Evolutionary conservation across 192 early-diverging fungal species (phyloP), one percentile per base, ranked within the genome.

Genomic region (Coemansia aciculifera): DNA sequence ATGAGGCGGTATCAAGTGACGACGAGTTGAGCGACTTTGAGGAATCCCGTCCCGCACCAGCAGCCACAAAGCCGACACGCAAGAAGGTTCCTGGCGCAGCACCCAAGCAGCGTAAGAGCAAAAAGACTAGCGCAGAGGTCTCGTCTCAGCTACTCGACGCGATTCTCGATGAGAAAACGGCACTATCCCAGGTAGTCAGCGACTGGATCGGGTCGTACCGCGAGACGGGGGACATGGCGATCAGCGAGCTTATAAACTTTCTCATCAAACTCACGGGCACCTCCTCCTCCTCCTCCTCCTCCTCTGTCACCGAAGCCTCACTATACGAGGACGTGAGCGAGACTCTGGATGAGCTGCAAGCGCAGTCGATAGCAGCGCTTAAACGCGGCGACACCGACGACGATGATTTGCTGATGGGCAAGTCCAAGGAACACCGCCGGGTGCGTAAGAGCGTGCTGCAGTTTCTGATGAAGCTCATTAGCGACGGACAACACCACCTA

Each of bases 351-450:
- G 83, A 67, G 48, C 75, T 94, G 21, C 87, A 93, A 63, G 38
- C 19, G 19, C 72, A 74, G 63, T 67, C 60, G 21, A 57, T 74
- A 12, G 59, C 73, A 0, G 71, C 74, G 15, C 69, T 84, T 23
- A 77, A 71, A 57, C 56, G 57, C 13, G 68, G 66, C 8, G 48
- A 46, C 2, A 40, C n/a, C 71, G 39, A 70, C 71, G 40, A 59
- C 34, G 92, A 95, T 31, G 96, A 96, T 69, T 89, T 95, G 27
- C 83, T 98, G 62, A 83, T 90, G 29, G 90, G 90, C 2, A 90
- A 90, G 51, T 71, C 87, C 12, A 88, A 84, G 52, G 83, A 84
- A 48, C 85, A 83, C 63, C 89, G 88, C 64, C 85, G 87, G 56
- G 88, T 95, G 63, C 84, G 86, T 21, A 85, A 85, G 46, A 86